Conservation (phyloP, 805 yeast genomes). For the Blastobotrys americana region DNA sequence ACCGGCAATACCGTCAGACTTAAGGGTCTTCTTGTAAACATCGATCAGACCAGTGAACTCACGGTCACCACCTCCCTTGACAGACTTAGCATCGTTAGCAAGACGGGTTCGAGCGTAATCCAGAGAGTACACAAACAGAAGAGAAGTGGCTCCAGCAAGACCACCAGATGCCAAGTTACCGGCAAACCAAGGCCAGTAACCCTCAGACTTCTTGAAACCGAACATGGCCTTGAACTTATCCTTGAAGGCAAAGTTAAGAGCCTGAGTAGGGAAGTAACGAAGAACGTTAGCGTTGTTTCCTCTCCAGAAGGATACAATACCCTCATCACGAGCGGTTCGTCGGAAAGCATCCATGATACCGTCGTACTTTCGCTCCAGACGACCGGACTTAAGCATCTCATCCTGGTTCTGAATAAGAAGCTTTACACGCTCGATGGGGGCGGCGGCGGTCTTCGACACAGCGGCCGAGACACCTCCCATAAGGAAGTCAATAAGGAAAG, state of each 20-base stretch:
- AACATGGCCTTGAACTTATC: conserved; percentile 93
- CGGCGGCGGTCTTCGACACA: conserved; percentile 95
- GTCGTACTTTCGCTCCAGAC: conserved; percentile 74
- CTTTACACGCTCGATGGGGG: conserved; percentile 96
- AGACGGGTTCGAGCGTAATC: conserved; percentile 98
- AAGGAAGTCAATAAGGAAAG: conserved; percentile 31
- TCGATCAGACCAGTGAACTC: conserved; percentile 96
- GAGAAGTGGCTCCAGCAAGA: conserved; percentile 94
- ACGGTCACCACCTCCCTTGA: conserved; percentile 78
- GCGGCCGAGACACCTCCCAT: conserved; percentile 99
- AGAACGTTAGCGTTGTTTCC: conserved; percentile 99
- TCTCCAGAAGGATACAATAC: conserved; percentile 93
- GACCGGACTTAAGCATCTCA: conserved; percentile 97
- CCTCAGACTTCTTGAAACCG: conserved; percentile 94
- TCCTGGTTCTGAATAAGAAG: conserved; percentile 95
- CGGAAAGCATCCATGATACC: conserved; percentile 93
- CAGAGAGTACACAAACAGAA: conserved; percentile 89
- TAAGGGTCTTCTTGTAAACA: conserved; percentile 92
- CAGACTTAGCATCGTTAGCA: conserved; percentile 94
- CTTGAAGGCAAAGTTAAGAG: conserved; percentile 96
- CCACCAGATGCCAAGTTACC: conserved; percentile 99
- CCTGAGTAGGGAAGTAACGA: conserved; percentile 99
- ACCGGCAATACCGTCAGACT: conserved; percentile 96
- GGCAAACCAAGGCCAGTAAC: conserved; percentile 89
- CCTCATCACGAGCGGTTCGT: conserved; percentile 92